Conservation (phyloP, 179 eudicot species). For the Silene noctiflora region DNA sequence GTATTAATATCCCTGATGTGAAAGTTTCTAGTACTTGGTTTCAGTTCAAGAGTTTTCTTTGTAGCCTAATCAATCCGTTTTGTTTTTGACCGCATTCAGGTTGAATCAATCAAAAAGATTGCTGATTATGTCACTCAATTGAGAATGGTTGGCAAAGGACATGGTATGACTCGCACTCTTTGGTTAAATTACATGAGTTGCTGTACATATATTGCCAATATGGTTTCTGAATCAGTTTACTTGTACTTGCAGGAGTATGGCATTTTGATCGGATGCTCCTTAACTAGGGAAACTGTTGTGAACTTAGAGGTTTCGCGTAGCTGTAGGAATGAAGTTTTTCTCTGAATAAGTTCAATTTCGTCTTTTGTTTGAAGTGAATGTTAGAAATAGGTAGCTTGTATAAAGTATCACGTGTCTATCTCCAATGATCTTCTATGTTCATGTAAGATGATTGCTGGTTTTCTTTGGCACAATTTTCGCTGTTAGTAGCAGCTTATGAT, state of each 20-base stretch:
- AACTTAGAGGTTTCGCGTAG: neutral
- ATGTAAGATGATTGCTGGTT: constrained; percentile 3
- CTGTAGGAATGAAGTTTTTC: constrained; percentile 11
- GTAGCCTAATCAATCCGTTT: constrained; percentile 1
- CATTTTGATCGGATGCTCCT: constrained; percentile 72
- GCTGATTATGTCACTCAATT: constrained; percentile 90
- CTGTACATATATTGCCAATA: neutral
- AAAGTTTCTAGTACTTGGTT: neutral
- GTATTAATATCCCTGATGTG: neutral
- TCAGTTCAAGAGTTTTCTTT: neutral
- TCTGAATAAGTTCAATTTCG: neutral
- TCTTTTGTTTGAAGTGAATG: neutral
- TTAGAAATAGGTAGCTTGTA: constrained; percentile 13
- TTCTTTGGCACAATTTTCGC: neutral
- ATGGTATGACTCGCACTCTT: constrained; percentile 43
- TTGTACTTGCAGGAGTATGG: constrained; percentile 53
- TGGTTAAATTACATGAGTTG: neutral
- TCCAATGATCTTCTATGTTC: neutral
- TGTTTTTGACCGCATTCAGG: constrained; percentile 32
- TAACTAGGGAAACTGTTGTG: constrained; percentile 20
- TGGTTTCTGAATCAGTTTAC: neutral
- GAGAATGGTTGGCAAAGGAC: constrained; percentile 88
- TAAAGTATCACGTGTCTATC: neutral
- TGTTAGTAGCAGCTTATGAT: too few relatives aligned
- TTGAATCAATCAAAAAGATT: constrained; percentile 79